Evolutionary conservation across 257 asterid genomes (phyloP), one percentile per base, ranked within the genome.

Genomic region (Rauvolfia tetraphylla): DNA sequence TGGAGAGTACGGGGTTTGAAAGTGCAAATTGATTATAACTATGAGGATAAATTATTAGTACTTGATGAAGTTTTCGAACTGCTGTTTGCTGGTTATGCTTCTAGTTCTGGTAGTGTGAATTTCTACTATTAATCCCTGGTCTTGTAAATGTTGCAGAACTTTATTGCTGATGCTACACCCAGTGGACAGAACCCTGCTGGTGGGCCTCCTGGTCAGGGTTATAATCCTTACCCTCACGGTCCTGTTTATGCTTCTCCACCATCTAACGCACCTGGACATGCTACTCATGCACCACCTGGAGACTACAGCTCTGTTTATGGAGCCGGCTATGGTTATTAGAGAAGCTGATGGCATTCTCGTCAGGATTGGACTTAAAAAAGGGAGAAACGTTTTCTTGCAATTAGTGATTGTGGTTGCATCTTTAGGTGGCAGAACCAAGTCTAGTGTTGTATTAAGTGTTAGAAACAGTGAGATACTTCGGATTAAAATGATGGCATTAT

Each of bases 241-340:
- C 83, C 90, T 6, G 84, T 68, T 53, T 90, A 90, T 77, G 67
- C 74, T 71, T 86, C 92, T 34, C 78, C 89, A 10, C 71, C 78
- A 10, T 75, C 89, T 46, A 81, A 79, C 74, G 59, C 85, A 15
- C 73, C 85, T 51, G 89, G 86, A 76, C 91, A 85, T 15, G 76
- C 83, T 53, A 81, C 83, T 74, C 84, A 82, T 78, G 85, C 82
- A 17, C 86, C 87, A 3, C 69, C 88, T 31, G 93, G 89, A 78
- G 97, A 90, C 71, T 89, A 90, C 68, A 86, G 78, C 76, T 83
- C 91, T 46, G 71, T 85, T 25, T 89, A 90, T 82, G 96, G 96
- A 44, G 71, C 83, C 11, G 79, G 68, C 69, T 88, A 85, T 58
- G 95, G 95, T 38, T 89, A 90, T 82, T 88, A 86, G 85, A 23